Conservation (phyloP, 495 filamentous ascomycete species). For the Trichoderma asperelloides region DNA sequence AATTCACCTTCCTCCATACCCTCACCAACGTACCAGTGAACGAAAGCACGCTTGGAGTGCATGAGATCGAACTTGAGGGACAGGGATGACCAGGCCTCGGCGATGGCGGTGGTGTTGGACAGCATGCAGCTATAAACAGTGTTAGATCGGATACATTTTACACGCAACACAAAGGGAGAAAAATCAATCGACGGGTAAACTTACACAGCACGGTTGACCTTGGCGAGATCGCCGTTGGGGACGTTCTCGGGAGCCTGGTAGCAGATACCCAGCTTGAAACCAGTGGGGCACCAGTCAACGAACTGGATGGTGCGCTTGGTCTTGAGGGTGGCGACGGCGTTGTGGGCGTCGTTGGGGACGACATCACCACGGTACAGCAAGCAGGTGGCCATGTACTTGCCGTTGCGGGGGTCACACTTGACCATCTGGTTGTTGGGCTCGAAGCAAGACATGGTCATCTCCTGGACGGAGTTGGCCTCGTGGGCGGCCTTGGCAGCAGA, state of each 20-base stretch:
- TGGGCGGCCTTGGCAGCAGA: slow-evolving; percentile 73
- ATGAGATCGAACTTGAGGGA: slow-evolving; percentile 99
- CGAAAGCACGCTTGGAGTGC: slow-evolving; percentile 99
- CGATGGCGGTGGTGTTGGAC: slow-evolving; percentile 98
- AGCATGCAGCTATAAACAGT: slow-evolving; percentile 72
- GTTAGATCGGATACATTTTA: slow-evolving; percentile 5
- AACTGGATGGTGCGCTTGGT: slow-evolving; percentile 83
- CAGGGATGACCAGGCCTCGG: slow-evolving; percentile 95
- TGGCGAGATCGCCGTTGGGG: slow-evolving; percentile 93
- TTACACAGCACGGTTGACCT: slow-evolving; percentile 96
- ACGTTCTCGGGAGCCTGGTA: slow-evolving; percentile 89
- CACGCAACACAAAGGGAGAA: neutral
- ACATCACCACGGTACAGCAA: slow-evolving; percentile 86
- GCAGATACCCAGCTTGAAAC: slow-evolving; percentile 93
- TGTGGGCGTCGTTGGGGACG: slow-evolving; percentile 74
- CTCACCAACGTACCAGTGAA: slow-evolving; percentile 99
- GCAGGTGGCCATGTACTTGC: slow-evolving; percentile 92
- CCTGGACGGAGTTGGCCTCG: slow-evolving; percentile 85
- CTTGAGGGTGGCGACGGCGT: slow-evolving; percentile 73
- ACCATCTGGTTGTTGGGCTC: slow-evolving; percentile 97
- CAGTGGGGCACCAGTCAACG: slow-evolving; percentile 93
- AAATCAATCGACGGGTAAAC: slow-evolving; percentile 29
- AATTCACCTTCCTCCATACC: slow-evolving; percentile 99
- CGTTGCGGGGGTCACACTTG: slow-evolving; percentile 82
- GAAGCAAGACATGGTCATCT: slow-evolving; percentile 84